Evolutionary conservation across 2,329 filamentous ascomycete genomes (phyloP).

Genomic region (Shiraia bambusicola): DNA sequence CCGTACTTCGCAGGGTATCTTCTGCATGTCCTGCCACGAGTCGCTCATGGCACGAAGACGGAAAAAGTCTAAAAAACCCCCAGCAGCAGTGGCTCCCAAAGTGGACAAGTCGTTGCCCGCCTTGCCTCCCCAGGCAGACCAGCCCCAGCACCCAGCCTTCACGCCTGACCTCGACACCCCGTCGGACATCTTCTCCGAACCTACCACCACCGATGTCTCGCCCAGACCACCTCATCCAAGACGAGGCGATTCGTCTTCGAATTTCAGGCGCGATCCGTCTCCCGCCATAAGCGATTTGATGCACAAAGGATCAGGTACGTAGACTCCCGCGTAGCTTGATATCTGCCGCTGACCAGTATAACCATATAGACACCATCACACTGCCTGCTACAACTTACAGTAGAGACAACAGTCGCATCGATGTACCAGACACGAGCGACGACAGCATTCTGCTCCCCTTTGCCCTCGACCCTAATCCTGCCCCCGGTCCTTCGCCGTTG

Average conservation of each 20-base stretch:
- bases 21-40: constrained; percentile 99
- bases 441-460: constrained; percentile 53
- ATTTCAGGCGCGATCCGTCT: constrained; percentile 43
- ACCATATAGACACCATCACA: constrained; percentile 59
- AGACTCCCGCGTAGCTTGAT: not conserved
- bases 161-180: constrained; percentile 58
- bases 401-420: constrained; percentile 73
- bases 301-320: constrained; percentile 36
- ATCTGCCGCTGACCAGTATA: constrained; percentile 13
- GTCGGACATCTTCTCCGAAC: constrained; percentile 65
- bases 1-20: constrained; percentile 95
- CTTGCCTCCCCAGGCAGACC: constrained; percentile 71
- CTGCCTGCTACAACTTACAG: constrained; percentile 73
- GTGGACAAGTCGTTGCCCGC: constrained; percentile 92
- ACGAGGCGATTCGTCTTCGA: constrained; percentile 40
- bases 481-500: constrained; percentile 44
- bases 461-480: constrained; percentile 53
- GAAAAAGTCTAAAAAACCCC: constrained; percentile 71
- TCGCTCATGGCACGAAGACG: constrained; percentile 89
- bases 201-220: constrained; percentile 66
- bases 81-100: constrained; percentile 53
- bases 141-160: constrained; percentile 58
- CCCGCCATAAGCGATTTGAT: constrained; percentile 34
- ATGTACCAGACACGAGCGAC: constrained; percentile 64
- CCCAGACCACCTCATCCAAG: constrained; percentile 49